Evolutionary conservation across 257 asterid species (phyloP).

Genomic region (Scutellaria minor): DNA sequence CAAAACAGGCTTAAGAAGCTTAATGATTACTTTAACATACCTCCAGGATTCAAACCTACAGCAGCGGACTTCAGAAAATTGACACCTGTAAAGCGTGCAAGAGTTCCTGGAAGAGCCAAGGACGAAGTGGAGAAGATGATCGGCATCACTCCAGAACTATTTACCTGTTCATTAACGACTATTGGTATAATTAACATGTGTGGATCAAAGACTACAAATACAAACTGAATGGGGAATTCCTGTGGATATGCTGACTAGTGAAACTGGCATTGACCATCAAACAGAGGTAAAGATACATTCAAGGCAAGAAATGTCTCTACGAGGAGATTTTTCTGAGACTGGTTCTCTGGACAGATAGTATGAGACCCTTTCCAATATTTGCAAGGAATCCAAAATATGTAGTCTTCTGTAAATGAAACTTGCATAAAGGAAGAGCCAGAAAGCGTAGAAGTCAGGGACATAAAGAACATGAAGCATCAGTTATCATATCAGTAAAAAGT

Average conservation of each 20-base stretch:
- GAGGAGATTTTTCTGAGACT: neutral
- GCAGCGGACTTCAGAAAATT: constrained; percentile 79
- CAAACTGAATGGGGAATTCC: constrained; percentile 14
- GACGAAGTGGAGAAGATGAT: constrained; percentile 98
- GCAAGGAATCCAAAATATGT: neutral
- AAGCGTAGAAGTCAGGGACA: neutral
- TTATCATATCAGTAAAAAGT: neutral
- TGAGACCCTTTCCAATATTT: neutral
- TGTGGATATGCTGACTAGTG: neutral
- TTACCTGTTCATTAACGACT: constrained; percentile 62
- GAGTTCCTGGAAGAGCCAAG: constrained; percentile 91
- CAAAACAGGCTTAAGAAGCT: constrained; percentile 14
- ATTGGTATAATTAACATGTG: constrained; percentile 18
- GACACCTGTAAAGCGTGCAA: constrained; percentile 95
- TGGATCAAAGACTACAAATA: constrained; percentile 4
- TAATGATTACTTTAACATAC: constrained; percentile 46
- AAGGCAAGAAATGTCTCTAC: neutral
- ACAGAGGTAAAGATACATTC: neutral
- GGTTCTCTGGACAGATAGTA: neutral
- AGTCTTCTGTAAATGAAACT: neutral
- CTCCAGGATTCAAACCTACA: constrained; percentile 85
- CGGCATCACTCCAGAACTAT: constrained; percentile 99
- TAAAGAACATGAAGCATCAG: neutral
- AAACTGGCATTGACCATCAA: constrained; percentile 26
- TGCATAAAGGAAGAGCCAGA: neutral